These are phyloP conservation scores for Colletotrichum lupini DNA, from an alignment of 2,329 filamentous ascomycete species.

Conservation along the genomic window DNA sequence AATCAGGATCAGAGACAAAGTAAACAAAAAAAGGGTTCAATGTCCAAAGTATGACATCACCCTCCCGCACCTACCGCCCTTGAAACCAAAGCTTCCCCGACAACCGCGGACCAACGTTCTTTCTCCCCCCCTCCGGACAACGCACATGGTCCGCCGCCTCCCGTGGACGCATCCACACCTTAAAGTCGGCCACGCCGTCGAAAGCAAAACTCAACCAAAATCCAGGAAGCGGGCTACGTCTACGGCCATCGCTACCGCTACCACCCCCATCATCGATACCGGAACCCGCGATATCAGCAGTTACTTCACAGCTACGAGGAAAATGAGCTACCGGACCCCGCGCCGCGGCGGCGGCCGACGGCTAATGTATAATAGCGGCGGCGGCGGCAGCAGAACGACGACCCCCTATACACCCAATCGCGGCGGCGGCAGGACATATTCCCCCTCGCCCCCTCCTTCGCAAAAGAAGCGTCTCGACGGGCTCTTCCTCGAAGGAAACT, in stretches of 20 bases:
- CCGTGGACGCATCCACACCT: constrained; percentile 33
- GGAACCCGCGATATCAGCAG: neutral
- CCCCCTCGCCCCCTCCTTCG: constrained; percentile 33
- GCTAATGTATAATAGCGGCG: constrained; percentile 11
- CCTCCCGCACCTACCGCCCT: neutral
- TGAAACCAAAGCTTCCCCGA: neutral
- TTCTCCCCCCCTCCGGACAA: neutral
- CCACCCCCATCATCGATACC: neutral
- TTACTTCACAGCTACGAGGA: neutral
- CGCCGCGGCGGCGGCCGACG: constrained; percentile 22
- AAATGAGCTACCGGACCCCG: constrained; percentile 23
- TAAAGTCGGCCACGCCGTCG: constrained; percentile 15
- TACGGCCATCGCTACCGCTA: neutral
- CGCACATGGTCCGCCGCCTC: constrained; percentile 31
- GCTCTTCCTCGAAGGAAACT: constrained; percentile 45
- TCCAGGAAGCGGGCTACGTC: neutral
- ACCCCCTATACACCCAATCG: neutral
- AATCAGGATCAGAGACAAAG: neutral
- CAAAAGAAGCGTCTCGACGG: constrained; percentile 48
- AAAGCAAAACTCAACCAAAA: neutral
- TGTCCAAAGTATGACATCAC: constrained; percentile 7
- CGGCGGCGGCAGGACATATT: neutral
- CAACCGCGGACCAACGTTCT: neutral
- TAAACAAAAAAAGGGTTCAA: neutral
- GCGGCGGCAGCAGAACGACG: neutral